These are phyloP conservation scores for Skeletonema potamos DNA, from an alignment of 108 stramenopile genomes.

Conservation along the genomic window DNA sequence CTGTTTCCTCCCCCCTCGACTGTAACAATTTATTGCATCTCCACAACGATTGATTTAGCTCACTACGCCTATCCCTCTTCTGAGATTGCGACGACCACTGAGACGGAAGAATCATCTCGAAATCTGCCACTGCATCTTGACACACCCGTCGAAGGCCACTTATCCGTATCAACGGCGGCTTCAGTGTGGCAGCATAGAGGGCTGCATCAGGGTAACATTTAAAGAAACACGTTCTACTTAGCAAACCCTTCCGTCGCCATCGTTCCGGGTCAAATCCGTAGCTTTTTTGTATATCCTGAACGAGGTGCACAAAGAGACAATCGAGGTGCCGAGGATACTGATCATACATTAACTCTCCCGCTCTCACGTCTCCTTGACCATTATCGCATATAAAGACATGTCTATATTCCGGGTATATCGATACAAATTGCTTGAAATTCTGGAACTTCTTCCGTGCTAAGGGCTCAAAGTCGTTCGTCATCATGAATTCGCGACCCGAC, in stretches of 20 bases:
- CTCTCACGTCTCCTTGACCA: constrained; percentile 98
- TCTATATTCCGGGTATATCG: constrained; percentile 95
- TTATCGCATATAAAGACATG: constrained; percentile 99
- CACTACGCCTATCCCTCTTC: constrained; percentile 68
- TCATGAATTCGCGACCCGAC: constrained; percentile 89
- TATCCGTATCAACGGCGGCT: constrained; percentile 80
- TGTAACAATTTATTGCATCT: constrained; percentile 65
- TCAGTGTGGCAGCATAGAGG: constrained; percentile 81
- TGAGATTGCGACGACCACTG: constrained; percentile 77
- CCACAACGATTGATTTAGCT: constrained; percentile 86
- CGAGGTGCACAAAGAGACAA: constrained; percentile 91
- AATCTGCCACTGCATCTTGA: constrained; percentile 81
- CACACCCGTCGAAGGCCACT: constrained; percentile 78
- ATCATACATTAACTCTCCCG: constrained; percentile 95
- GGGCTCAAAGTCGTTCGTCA: constrained; percentile 90
- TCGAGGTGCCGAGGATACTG: constrained; percentile 80
- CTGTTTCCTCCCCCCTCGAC: constrained; percentile 40
- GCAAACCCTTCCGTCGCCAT: constrained; percentile 71
- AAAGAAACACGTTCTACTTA: constrained; percentile 82
- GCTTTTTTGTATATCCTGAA: constrained; percentile 68
- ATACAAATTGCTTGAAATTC: constrained; percentile 74
- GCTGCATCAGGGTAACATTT: constrained; percentile 93
- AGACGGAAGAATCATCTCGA: constrained; percentile 61
- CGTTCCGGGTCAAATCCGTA: constrained; percentile 78
- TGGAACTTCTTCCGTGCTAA: constrained; percentile 90